These are phyloP conservation scores for Ceriops zippeliana DNA, from an alignment of 345 rosid species.

Conservation along the genomic window DNA sequence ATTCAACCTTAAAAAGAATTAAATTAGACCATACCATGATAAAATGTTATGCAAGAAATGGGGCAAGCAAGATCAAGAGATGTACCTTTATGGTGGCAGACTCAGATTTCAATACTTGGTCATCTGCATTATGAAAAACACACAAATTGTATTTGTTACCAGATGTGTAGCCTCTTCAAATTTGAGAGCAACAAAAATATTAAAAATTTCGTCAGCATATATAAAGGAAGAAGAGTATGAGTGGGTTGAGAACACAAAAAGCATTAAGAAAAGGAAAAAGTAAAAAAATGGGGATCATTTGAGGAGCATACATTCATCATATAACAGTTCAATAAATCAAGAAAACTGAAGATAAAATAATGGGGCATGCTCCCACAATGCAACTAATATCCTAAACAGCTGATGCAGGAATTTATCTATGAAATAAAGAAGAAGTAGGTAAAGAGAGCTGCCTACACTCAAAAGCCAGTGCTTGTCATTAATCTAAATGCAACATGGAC, in stretches of 20 bases:
- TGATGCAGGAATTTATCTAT: no score
- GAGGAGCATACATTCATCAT: no score
- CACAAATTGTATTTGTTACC: background rate
- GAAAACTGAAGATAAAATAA: background rate
- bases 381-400: background rate
- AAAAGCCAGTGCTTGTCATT: background rate
- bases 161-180: no score
- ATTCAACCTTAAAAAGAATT: no score
- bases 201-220: background rate
- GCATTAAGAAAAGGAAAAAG: background rate
- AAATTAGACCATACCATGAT: no score
- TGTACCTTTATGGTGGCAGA: slow-evolving; percentile 86
- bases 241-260: background rate
- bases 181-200: no score
- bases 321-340: no score
- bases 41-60: no score
- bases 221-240: background rate
- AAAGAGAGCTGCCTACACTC: no score
- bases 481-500: background rate
- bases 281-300: background rate
- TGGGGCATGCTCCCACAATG: background rate
- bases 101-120: slow-evolving; percentile 94
- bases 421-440: no score
- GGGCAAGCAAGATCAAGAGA: no score
- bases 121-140: slow-evolving; percentile 47